These are phyloP conservation scores for Leishmania aethiopica DNA, from an alignment of 208 protist genomes.

Conservation along the genomic window DNA sequence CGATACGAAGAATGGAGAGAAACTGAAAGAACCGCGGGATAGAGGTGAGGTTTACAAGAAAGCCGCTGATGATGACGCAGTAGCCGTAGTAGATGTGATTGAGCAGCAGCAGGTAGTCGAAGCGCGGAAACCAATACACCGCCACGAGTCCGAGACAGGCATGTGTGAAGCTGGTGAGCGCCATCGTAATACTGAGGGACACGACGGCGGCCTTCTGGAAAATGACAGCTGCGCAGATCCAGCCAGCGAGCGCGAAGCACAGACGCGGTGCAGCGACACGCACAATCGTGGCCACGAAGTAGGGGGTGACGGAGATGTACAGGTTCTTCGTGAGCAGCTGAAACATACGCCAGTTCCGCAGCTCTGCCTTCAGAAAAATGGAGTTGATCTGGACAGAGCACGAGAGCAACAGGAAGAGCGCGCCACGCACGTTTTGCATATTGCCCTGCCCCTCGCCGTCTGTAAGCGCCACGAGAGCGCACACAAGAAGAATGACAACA, in stretches of 20 bases:
- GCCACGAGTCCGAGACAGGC: slow-evolving; percentile 37
- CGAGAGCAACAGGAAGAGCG: slow-evolving; percentile 59
- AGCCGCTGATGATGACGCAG: slow-evolving; percentile 55
- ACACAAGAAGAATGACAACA: slow-evolving; percentile 39
- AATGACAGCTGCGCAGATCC: slow-evolving; percentile 34
- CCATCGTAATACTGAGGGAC: slow-evolving; percentile 34
- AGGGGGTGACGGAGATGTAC: slow-evolving; percentile 44
- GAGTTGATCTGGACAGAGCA: slow-evolving; percentile 51
- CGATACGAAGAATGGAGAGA: slow-evolving; percentile 47
- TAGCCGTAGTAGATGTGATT: slow-evolving; percentile 51
- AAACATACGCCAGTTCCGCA: slow-evolving; percentile 43
- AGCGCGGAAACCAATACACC: slow-evolving; percentile 43
- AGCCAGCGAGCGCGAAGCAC: slow-evolving; percentile 27
- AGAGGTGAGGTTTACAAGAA: slow-evolving; percentile 41
- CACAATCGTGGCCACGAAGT: slow-evolving; percentile 44
- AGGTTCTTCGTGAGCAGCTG: slow-evolving; percentile 37
- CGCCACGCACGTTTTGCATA: slow-evolving; percentile 55
- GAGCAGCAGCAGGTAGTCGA: slow-evolving; percentile 23
- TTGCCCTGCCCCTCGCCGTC: background rate
- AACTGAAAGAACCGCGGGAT: slow-evolving; percentile 37
- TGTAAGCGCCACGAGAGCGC: slow-evolving; percentile 17
- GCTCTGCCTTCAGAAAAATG: slow-evolving; percentile 49
- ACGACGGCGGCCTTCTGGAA: slow-evolving; percentile 22
- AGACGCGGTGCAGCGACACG: slow-evolving; percentile 40
- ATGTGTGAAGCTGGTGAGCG: slow-evolving; percentile 43